These are phyloP conservation scores for Salicornia ramosissima DNA, from an alignment of 148 eudicot species.

Conservation along the genomic window DNA sequence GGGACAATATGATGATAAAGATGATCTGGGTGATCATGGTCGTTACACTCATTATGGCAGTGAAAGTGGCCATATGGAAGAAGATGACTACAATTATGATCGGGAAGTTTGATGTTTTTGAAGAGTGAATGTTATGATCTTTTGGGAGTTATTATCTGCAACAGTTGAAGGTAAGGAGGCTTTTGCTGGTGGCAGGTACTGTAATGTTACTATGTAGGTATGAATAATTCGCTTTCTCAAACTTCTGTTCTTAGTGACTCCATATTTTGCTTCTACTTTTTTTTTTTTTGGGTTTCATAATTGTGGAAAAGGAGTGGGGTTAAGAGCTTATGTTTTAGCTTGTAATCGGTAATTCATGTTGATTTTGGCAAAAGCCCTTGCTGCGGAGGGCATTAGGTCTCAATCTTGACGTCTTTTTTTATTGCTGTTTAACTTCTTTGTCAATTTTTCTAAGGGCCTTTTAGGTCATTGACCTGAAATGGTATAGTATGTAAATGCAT, in stretches of 20 bases:
- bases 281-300: neutral
- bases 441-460: no score
- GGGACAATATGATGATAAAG: constrained; percentile 37
- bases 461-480: no score
- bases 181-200: constrained; percentile 5
- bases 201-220: constrained; percentile 6
- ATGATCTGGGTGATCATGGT: constrained; percentile 36
- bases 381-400: neutral
- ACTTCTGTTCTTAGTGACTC: neutral
- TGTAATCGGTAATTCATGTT: neutral
- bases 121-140: neutral
- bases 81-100: constrained; percentile 41
- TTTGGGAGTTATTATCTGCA: neutral
- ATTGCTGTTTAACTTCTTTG: no score
- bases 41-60: constrained; percentile 43
- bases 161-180: neutral
- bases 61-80: constrained; percentile 51
- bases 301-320: no score
- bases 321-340: neutral
- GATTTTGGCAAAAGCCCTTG: neutral
- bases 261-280: neutral
- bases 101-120: constrained; percentile 18
- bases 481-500: no score
- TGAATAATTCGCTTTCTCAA: constrained; percentile 1
- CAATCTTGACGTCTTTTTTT: no score